Base-by-base conservation (phyloP, 1,139 yeast species). In the Geotrichum armillariae region DNA sequence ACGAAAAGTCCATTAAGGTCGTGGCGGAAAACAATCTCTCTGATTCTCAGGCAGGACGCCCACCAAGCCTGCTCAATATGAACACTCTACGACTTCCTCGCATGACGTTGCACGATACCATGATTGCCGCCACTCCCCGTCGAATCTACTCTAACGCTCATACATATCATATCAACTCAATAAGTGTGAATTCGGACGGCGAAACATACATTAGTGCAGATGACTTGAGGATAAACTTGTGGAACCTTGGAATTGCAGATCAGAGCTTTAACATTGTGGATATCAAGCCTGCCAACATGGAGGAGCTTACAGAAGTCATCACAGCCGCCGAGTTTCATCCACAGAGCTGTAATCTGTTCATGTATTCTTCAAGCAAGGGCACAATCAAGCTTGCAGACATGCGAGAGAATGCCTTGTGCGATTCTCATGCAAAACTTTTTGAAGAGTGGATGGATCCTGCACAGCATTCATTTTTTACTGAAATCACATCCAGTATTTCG, bases 301-400 rank as follows among this genome's bases (percentile, higher is more conserved):
- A 93, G 72, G 99, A 93, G 70, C 79, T 93, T 63, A 93, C 99
- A 12, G 99, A 93, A 69, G 99, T 94, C 49, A 93, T 93, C 60
- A 93, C 99, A n/a, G 82, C 94, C 62, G 95, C 98, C 2, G 96
- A 91, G 68, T 93, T 94, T 72, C 99, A 94, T 68, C 99, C 99
- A 14, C 73, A 74, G 48, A 85, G 85, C 66, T 94, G 99, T 75
- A 93, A 93, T 68, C 74, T 87, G 64, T 93, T 93, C 69, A 90
- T 93, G 94, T 93, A 93, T 71, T 85, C 96, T n/a, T 86, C 95
- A 11, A 86, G 95, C 45, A 93, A 93, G 68, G 99, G 99, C 53
- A 88, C 96, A 38, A 88, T 94, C 61, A 91, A 94, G 71, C 77
- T 93, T 58, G 89, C 95, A 37, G 99, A 93, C 71, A 93, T 94